Evolutionary conservation across 2,329 filamentous ascomycete species (phyloP), one percentile per base, ranked within the genome.

Genomic region (Colletotrichum spinosum): DNA sequence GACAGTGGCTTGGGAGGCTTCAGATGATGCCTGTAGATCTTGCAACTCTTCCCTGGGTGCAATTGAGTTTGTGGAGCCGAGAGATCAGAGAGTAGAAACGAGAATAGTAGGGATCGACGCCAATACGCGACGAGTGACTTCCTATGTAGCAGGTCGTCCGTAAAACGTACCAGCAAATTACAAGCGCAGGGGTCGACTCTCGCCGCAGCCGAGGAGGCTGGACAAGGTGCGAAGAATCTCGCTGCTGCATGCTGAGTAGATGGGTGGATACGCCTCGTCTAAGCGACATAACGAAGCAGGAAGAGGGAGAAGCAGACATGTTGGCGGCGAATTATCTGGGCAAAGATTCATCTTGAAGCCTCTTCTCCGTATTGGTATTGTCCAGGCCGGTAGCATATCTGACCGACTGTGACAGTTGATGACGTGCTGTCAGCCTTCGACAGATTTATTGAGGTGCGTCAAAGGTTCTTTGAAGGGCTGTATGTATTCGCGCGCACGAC

Each of bases 1-100:
- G 49, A 54, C 50, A 39, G 48, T 44, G 53, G 60, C 55, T 52
- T 53, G 55, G 52, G 50, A 65, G 46, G 62, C 57, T 55, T 65
- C 51, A 65, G 62, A 65, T 65, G 58, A 65, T 51, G 55, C 62
- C 52, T 37, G 52, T 62, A 65, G 62, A 65, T 65, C 58, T 52
- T 62, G 62, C 46, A 41, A 52, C 52, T 56, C 39, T 61, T 46
- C 46, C 45, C 52, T 53, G 39, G 41, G 52, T 62, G 46, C 52
- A 53, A 49, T 62, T 51, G 51, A 52, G 58, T 61, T 60, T 55
- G 52, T 62, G 58, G 62, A 53, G 52, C 58, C 52, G 58, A 62
- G 56, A 65, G 57, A 65, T 55, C 35, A 53, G 35, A 35, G 52
- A 51, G 39, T 13, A 38, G 41, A 17, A 7, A 52, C 52, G 8